These are phyloP conservation scores for Fragaria iinumae DNA, from an alignment of 306 rosid genomes.

Conservation along the genomic window DNA sequence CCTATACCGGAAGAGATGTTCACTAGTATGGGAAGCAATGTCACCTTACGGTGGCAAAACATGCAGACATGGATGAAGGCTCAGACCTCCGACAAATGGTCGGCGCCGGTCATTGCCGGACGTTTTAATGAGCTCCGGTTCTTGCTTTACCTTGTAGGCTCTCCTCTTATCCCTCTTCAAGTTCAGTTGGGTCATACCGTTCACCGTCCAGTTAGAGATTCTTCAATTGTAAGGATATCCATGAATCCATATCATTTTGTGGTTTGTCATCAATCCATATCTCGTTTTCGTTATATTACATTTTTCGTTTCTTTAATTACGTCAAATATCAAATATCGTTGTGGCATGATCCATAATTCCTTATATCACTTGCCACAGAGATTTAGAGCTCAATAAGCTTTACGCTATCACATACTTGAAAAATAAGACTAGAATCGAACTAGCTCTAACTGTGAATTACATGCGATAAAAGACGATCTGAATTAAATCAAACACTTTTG, in stretches of 20 bases:
- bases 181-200: conserved; percentile 75
- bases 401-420: background rate
- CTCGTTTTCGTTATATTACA: background rate
- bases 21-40: conserved; percentile 70
- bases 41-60: conserved; percentile 66
- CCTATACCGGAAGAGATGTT: conserved; percentile 95
- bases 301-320: background rate
- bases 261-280: background rate
- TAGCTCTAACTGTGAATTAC: background rate
- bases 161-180: conserved; percentile 94
- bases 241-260: conserved; percentile 3
- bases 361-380: background rate
- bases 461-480: background rate
- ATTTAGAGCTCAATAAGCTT: background rate
- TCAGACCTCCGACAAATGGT: conserved; percentile 70
- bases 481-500: background rate
- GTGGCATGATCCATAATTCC: background rate
- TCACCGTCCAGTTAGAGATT: conserved; percentile 80
- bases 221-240: conserved; percentile 63
- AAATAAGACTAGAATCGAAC: background rate
- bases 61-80: conserved; percentile 90
- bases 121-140: conserved; percentile 80
- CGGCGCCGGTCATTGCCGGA: conserved; percentile 55
- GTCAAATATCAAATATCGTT: background rate
- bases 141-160: conserved; percentile 88